Evolutionary conservation across 805 yeast species (phyloP), one percentile per base, ranked within the genome.

Genomic region (Tetrapisispora iriomotensis): DNA sequence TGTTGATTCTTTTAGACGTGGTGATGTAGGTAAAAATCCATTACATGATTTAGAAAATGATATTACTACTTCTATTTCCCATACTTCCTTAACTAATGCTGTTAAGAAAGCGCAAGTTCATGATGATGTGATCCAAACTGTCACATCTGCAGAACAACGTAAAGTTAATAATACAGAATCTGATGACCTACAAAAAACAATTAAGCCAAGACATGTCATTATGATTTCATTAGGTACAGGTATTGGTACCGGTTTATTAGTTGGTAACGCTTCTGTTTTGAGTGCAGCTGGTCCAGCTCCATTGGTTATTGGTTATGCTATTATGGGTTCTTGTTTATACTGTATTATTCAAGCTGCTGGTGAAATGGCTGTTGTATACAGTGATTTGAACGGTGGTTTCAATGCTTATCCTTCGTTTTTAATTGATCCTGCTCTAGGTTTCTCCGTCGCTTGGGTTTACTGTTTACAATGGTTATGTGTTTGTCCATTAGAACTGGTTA

Each of bases 221-320:
- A 74, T 82, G 79, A 79, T 82, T 49, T 79, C 86, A 29, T 70
- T 82, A 30, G 85, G 85, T 24, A 82, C 85, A 25, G 75, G 81
- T 48, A 75, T 80, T 37, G 90, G 90, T 47, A 78, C 86, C 3
- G 88, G 90, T 56, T 60, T 81, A 40, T 74, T 82, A 46, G 77
- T 82, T 36, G 86, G 87, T 49, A 66, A 77, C 12, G 86, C 85
- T 29, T 60, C 65, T 15, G 71, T 82, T 2, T 66, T 82, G 46
- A 54, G 61, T 24, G 58, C 64, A 12, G 80, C 81, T 45, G 87
- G 87, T 23, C 85, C 87, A 3, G 83, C 74, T 12, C 73, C 72
- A 35, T 46, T 74, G 34, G 62, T 81, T 34, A 67, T 79, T 29
- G 77, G 83, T 25, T 77, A 73, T 53, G 65, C 70, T 23, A 54